These are phyloP conservation scores for Auriscalpium orientale DNA, from an alignment of 768 basidiomycete species.

Conservation along the genomic window DNA sequence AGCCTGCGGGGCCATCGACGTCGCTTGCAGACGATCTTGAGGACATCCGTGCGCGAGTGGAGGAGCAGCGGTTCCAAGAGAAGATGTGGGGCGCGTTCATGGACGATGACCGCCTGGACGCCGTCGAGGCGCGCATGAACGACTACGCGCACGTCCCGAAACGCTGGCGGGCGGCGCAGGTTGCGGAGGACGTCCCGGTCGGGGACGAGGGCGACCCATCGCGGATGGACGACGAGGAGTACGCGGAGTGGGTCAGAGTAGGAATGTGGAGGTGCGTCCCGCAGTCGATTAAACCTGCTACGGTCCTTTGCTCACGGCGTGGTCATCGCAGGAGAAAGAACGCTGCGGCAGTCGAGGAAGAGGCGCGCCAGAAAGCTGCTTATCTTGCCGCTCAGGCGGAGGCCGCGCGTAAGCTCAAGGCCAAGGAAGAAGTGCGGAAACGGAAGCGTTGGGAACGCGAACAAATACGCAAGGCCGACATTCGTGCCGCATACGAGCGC, in stretches of 20 bases:
- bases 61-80: constrained; percentile 61
- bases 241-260: constrained; percentile 76
- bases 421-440: constrained; percentile 44
- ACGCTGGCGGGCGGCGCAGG: constrained; percentile 45
- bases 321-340: constrained; percentile 49
- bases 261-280: constrained; percentile 74
- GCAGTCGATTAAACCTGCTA: neutral
- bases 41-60: constrained; percentile 26
- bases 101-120: constrained; percentile 65
- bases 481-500: constrained; percentile 47
- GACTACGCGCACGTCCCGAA: constrained; percentile 66
- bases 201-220: constrained; percentile 28
- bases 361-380: constrained; percentile 46
- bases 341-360: constrained; percentile 57
- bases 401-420: constrained; percentile 40
- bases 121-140: constrained; percentile 55
- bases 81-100: constrained; percentile 67
- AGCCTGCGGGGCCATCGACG: constrained; percentile 18
- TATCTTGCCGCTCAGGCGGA: constrained; percentile 49
- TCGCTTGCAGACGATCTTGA: neutral
- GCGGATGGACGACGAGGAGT: constrained; percentile 78
- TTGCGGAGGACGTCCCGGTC: constrained; percentile 26
- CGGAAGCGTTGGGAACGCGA: constrained; percentile 42
- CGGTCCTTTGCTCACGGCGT: neutral
- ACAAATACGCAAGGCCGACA: constrained; percentile 33